Base-by-base conservation (phyloP, 495 filamentous ascomycete species). In the Hypomontagnella monticulosa region DNA sequence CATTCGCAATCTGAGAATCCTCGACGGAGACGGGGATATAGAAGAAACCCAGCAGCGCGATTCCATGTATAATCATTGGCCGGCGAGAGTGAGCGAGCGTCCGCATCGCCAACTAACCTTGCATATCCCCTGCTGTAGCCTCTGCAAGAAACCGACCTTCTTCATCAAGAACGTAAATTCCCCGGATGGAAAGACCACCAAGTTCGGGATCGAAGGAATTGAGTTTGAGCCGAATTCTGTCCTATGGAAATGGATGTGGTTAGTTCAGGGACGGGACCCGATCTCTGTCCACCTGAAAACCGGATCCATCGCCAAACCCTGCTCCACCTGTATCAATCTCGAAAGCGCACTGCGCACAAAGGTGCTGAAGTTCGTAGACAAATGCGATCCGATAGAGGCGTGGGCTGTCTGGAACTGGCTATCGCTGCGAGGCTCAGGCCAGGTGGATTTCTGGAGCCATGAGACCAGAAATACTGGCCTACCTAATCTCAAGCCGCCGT, bases 331-430 rank as follows among this genome's bases (percentile, higher is more conserved):
- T 20, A 30, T 54, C 15, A 52, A 65, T 12, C 55, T 19, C 14
- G 61, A 65, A 40, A 20, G 5, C 0, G 4, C 38, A 4, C n/a
- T 65, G 10, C 53, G 61, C 4, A 14, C 19, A 2, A 57, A 41
- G 27, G 53, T 65, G 14, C 0, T 27, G 4, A 19, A 27, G 15
- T 57, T 18, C 32, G 4, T 42, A 5, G 10, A 23, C 18, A 4
- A 5, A 4, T 54, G 50, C 10, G 27, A 36, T 9, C 14, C 27
- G 6, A 4, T 46, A 11, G 61, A 57, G 33, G 54, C 53, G 12
- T 65, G 54, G 61, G 61, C 46, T 1, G 47, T 65, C 12, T 65
- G 53, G 61, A 32, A 53, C 10, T 65, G 61, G 61, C 8, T 65
- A 14, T 15, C 8, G 2, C 37, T 20, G n/a, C 57, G 57, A 38